Evolutionary conservation across 2,329 filamentous ascomycete species (phyloP).

Genomic region (Volutella citrinella): DNA sequence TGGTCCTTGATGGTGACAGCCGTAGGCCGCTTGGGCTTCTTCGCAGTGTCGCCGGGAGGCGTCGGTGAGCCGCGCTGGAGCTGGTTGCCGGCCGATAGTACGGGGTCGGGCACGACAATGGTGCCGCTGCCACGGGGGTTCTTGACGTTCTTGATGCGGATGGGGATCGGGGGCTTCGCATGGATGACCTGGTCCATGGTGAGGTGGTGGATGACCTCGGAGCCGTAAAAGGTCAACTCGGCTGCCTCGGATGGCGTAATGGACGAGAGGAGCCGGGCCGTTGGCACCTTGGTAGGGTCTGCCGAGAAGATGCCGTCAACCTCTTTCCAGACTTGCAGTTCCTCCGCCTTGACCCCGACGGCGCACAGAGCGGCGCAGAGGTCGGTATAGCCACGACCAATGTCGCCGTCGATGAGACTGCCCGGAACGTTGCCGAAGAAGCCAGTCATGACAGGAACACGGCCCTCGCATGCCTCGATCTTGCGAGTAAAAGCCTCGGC

Average conservation of each 20-base stretch:
- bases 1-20: constrained; percentile 97
- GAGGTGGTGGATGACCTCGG: constrained; percentile 96
- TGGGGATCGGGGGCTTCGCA: constrained; percentile 73
- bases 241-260: constrained; percentile 95
- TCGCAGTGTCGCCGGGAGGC: constrained; percentile 27
- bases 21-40: constrained; percentile 71
- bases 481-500: constrained; percentile 60
- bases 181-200: constrained; percentile 97
- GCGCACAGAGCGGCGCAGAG: constrained; percentile 89
- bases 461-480: constrained; percentile 61
- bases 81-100: constrained; percentile 53
- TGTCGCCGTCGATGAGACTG: constrained; percentile 80
- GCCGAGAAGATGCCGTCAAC: constrained; percentile 89
- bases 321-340: constrained; percentile 98
- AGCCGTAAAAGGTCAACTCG: constrained; percentile 90
- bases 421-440: constrained; percentile 95
- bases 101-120: constrained; percentile 74
- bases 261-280: constrained; percentile 79
- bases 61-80: constrained; percentile 51
- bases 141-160: constrained; percentile 90
- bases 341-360: constrained; percentile 80
- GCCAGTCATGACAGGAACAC: constrained; percentile 79
- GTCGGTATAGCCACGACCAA: constrained; percentile 95
- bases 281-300: constrained; percentile 88
- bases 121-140: constrained; percentile 78